Base-by-base conservation (phyloP, 2,329 filamentous ascomycete species). In the Clonostachys chloroleuca region DNA sequence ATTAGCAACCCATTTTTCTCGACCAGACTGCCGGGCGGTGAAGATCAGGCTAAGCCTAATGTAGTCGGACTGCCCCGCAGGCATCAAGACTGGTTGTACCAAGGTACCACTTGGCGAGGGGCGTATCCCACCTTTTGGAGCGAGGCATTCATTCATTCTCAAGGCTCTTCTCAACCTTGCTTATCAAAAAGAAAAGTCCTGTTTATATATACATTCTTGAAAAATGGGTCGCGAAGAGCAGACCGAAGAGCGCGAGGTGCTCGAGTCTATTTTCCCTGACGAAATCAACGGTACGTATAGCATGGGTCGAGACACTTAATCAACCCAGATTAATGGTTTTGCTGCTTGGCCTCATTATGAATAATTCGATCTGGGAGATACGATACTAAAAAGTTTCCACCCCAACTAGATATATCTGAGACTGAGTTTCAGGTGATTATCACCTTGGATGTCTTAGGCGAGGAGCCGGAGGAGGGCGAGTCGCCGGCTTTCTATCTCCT, bases 231-330 rank as follows among this genome's bases (percentile, higher is more conserved):
- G 72, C 64, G 92, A 97, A 76, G 94, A 99, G 51, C 94, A 99
- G 68, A 73, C 85, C 55, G 94, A 99, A 72, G 94, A 99, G 78
- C 86, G 92, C 52, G 94, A 99, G 69, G 92, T 99, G 58, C 89
- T 99, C 64, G 90, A 95, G 63, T 96, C 92, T 51, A 99, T 99
- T 62, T 99, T 97, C 58, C 91, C 94, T 2, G 92, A 99, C 51
- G 94, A 99, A 72, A 96, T 99, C 57, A 92, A 86, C 79, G 87
- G 91, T 92, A 61, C 43, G 66, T 30, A 30, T 30, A 30, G 24
- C 24, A 30, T 10, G 24, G 24, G 24, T 30, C 24, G 24, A 30
- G 24, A 10, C 24, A 30, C 24, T 30, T 10, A 30, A 30, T 30
- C 24, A 30, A 30, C 24, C 24, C 8, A 30, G 24, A 10, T 30